phyloP scores from a whole-genome alignment of 2,329 filamentous ascomycete species.

The Aspergillus awamori region DNA sequence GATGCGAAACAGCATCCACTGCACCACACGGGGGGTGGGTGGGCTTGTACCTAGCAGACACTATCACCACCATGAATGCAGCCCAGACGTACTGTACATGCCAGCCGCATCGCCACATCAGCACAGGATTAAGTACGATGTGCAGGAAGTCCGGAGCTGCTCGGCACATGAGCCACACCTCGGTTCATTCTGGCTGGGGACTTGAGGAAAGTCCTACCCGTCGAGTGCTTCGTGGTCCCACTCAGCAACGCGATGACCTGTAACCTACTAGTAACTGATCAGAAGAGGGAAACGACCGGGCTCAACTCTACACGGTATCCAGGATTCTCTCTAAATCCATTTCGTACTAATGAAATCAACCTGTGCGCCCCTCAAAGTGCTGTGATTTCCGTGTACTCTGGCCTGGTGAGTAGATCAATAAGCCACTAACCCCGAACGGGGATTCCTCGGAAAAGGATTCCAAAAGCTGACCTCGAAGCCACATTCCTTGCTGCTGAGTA shows the following conservation, averaged over 20 bases:
- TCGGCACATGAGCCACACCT: constrained; percentile 6
- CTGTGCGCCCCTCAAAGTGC: no score
- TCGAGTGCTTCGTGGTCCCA: constrained; percentile 2
- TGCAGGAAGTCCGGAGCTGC: not conserved
- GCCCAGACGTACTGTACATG: not conserved
- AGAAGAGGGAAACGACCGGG: not conserved
- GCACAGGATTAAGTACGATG: not conserved
- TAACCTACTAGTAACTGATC: not conserved
- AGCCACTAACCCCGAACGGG: no score
- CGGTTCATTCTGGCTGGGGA: not conserved
- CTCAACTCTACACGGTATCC: not conserved
- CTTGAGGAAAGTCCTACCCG: not conserved
- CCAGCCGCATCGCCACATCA: constrained; percentile 4
- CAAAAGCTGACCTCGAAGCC: no score
- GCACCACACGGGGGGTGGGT: not conserved
- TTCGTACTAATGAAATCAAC: not conserved
- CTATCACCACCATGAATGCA: not conserved
- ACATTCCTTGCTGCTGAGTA: no score
- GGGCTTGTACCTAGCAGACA: not conserved
- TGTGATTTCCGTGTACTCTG: no score
- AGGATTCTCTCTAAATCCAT: not conserved
- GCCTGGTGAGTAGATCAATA: not conserved
- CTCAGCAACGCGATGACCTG: constrained; percentile 1
- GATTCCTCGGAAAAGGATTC: no score
- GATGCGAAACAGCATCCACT: not conserved